Evolutionary conservation across 108 stramenopile genomes (phyloP), one percentile per base, ranked within the genome.

Genomic region (Skeletonema tropicum): DNA sequence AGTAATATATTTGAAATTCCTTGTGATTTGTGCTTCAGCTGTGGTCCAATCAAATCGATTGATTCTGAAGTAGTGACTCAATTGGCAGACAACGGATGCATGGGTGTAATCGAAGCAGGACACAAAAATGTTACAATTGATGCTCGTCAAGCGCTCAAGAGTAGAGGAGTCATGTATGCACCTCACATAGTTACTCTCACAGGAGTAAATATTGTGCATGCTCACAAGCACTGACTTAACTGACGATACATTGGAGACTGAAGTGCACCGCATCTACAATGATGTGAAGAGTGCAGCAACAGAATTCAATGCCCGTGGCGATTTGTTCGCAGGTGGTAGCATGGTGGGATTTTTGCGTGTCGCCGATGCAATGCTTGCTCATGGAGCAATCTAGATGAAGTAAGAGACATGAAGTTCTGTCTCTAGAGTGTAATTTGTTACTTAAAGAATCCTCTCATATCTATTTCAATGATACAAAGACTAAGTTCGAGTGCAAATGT

Each of bases 261-360:
- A 97, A 58, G 92, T 97, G 9, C 73, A 69, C 7, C 71, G 89
- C 39, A 90, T 97, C 61, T 97, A 92, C 70, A 71, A 71, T 15
- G 96, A 95, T 65, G 94, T 96, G 68, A 97, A 97, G 78, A 71
- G 60, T 15, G 94, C 98, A 15, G 98, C 98, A 25, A 75, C 90
- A 23, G 98, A 98, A 82, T 98, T 97, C 80, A 97, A 98, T 82
- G 89, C 86, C 17, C 88, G 97, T 52, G 97, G 98, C 3, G 98
- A 98, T 75, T 73, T 97, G 66, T 89, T 83, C 65, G 90, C 88
- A 23, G 97, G 97, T 30, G 84, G 93, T 11, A 94, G 87, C 74
- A 98, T 99, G 85, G 90, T 88, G 19, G 98, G 96, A 73, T 99
- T 99, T 74, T 83, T 97, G 68, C 87, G 95, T 55, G 97, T 99